Evolutionary conservation across 2,329 filamentous ascomycete genomes (phyloP).

Genomic region (Aspergillus spinulosporus): DNA sequence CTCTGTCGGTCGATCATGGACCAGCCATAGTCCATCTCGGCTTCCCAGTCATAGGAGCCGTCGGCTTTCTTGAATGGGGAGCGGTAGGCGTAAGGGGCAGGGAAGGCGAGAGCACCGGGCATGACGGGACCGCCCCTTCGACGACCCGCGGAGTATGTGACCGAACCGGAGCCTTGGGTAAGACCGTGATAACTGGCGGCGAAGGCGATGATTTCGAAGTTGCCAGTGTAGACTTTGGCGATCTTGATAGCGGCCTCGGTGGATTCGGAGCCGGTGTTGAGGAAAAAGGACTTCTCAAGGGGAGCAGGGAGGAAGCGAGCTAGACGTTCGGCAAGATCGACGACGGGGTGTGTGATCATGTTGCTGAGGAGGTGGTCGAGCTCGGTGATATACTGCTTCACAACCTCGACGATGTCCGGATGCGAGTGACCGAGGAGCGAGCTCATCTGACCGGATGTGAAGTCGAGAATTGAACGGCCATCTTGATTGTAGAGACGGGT

Average conservation of each 20-base stretch:
- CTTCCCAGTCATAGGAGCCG: conserved; percentile 65
- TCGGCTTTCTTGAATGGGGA: conserved; percentile 61
- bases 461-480: conserved; percentile 55
- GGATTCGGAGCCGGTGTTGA: conserved; percentile 58
- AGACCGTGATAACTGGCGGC: conserved; percentile 63
- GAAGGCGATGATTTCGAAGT: conserved; percentile 64
- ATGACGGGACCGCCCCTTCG: conserved; percentile 36
- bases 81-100: conserved; percentile 62
- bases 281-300: conserved; percentile 59
- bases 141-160: conserved; percentile 41
- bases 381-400: conserved; percentile 50
- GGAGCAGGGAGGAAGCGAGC: conserved; percentile 49
- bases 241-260: conserved; percentile 66
- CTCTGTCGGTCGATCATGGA: conserved; percentile 60
- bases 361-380: conserved; percentile 62
- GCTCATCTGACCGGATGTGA: conserved; percentile 63
- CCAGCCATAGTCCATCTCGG: conserved; percentile 64
- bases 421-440: conserved; percentile 60
- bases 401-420: conserved; percentile 58
- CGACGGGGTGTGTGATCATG: conserved; percentile 60
- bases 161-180: conserved; percentile 54
- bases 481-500: conserved; percentile 48
- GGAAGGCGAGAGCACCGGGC: conserved; percentile 60
- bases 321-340: conserved; percentile 55
- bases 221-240: conserved; percentile 64